A percentile compares a stretch with the other conserved stretches of the same genome.
Evolutionary conservation across 2,329 filamentous ascomycete species (phyloP).

Genomic region (Fusarium sp.): DNA sequence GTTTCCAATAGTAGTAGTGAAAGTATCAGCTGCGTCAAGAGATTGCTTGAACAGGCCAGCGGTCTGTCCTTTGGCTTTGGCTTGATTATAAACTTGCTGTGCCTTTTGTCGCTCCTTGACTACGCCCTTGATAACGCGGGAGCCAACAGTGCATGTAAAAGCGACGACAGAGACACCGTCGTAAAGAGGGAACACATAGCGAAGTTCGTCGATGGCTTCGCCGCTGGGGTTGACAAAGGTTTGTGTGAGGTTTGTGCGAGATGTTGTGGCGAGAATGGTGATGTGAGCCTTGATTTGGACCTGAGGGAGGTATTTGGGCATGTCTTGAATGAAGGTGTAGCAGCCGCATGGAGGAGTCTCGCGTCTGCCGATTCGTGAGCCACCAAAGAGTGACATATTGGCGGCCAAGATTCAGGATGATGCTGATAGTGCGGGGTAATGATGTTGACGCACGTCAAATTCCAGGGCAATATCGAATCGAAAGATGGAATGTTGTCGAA

Average conservation of each 20-base stretch:
- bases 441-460: neutral
- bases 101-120: slow-evolving; percentile 76
- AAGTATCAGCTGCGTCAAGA: slow-evolving; percentile 71
- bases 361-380: too few relatives aligned
- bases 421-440: neutral
- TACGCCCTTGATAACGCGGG: slow-evolving; percentile 70
- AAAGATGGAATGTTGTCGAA: neutral
- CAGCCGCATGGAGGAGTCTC: slow-evolving; percentile 50
- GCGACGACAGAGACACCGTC: slow-evolving; percentile 77
- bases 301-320: slow-evolving; percentile 66
- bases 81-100: slow-evolving; percentile 68
- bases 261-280: slow-evolving; percentile 68
- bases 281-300: slow-evolving; percentile 69
- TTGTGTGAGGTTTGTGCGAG: slow-evolving; percentile 63
- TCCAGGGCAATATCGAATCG: too few relatives aligned
- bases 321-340: slow-evolving; percentile 46
- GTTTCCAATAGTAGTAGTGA: slow-evolving; percentile 76
- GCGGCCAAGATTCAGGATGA: too few relatives aligned
- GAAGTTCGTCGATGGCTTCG: slow-evolving; percentile 58
- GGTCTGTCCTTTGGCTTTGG: slow-evolving; percentile 68
- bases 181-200: slow-evolving; percentile 78
- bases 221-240: slow-evolving; percentile 70
- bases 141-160: slow-evolving; percentile 74
- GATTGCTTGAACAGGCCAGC: slow-evolving; percentile 76
- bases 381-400: slow-evolving; percentile 9